Base-by-base conservation (phyloP, 768 basidiomycete genomes). In the Punctularia strigosozonata region DNA sequence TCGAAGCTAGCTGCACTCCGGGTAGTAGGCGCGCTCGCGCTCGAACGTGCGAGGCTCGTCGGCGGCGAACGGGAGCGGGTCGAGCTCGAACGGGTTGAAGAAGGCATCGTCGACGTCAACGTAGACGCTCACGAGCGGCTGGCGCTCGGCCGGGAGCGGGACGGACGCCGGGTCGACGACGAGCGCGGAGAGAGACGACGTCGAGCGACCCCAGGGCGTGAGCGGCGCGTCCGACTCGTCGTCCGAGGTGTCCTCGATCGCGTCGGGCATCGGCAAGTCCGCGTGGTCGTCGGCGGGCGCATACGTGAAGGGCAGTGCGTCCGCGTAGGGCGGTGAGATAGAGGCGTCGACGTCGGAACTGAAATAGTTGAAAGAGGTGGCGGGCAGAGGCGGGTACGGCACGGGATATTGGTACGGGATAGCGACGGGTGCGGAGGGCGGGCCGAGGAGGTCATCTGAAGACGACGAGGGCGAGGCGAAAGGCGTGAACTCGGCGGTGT, bases 201-300 rank as follows among this genome's bases (percentile, higher is more conserved):
- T 66, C 30, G 80, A 80, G 46, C 66, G 66, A 47, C 69, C 66
- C 34, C 73, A 77, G 35, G 78, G 80, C 5, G 80, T 77, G 7
- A 71, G 69, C 7, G 66, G 71, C 4, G 71, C 61, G 49, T 87
- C 84, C 13, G 83, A 84, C 64, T 86, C 85, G 62, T 87, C 84
- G 61, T 87, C 85, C 32, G 84, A 87, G 25, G 70, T 73, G 58
- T 87, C 84, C 56, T 86, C 83, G 67, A 86, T 81, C 30, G 81
- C 76, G 51, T 86, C 84, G 31, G 81, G 83, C 31, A 85, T 73
- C 21, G 79, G 63, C 23, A 76, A 66, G 51, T 80, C 79, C 49
- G 80, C 80, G 46, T 72, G 50, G 59, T 81, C 76, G 59, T 80
- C 73, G 49, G 56, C 53, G n/a, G n/a, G n/a, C n/a, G n/a, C n/a